These are phyloP conservation scores for Emergomyces orientalis DNA, from an alignment of 2,329 filamentous ascomycete species.

Conservation along the genomic window DNA sequence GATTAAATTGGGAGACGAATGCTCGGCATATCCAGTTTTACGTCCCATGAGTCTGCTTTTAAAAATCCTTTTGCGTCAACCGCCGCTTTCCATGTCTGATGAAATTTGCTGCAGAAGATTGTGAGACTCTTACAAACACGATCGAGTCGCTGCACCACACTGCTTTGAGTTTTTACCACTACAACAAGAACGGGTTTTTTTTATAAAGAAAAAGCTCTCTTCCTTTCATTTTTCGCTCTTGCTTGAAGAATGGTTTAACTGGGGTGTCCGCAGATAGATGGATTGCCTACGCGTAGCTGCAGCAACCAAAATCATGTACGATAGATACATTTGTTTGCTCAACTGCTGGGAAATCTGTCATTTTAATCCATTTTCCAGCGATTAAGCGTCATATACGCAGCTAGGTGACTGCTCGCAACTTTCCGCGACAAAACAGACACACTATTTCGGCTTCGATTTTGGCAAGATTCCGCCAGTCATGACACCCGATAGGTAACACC, in stretches of 20 bases:
- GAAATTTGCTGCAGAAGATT: background rate
- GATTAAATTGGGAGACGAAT: no score
- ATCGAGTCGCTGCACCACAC: no score
- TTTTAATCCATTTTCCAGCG: background rate
- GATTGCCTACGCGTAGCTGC: background rate
- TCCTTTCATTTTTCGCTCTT: background rate
- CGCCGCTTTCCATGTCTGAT: background rate
- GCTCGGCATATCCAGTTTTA: no score
- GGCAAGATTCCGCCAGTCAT: background rate
- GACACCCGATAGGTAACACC: background rate
- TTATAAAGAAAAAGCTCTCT: no score
- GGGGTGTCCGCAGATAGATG: no score
- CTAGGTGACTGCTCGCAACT: background rate
- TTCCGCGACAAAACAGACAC: background rate
- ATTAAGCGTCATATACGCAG: background rate
- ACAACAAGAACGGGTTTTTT: no score
- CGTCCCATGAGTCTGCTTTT: no score
- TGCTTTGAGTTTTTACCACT: background rate
- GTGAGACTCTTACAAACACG: background rate
- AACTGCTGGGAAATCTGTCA: background rate
- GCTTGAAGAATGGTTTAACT: background rate
- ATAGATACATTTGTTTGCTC: background rate
- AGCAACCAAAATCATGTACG: background rate
- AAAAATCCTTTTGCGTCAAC: no score
- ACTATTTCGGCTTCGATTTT: background rate